A percentile compares a stretch with the other conserved stretches of the same genome.
Conservation (phyloP, 2,329 filamentous ascomycete genomes). For the Fusarium pseudoanthophilum region DNA sequence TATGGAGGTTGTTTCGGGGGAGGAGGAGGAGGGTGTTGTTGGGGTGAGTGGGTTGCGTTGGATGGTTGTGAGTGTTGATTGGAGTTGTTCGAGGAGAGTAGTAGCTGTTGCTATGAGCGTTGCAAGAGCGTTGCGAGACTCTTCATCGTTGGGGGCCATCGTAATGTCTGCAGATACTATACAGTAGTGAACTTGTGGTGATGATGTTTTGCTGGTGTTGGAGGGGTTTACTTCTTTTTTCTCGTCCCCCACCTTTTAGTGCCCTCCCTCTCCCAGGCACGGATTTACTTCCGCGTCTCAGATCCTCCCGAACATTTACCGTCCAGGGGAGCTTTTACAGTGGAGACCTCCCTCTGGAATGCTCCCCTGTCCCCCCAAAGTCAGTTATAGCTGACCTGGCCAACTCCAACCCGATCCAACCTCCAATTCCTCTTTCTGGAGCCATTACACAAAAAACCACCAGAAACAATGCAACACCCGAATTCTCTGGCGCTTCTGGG, state of each 20-base stretch:
- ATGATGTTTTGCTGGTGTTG: constrained; percentile 31
- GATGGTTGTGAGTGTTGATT: constrained; percentile 55
- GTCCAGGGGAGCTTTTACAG: constrained; percentile 38
- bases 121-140: constrained; percentile 53
- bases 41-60: constrained; percentile 42
- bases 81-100: constrained; percentile 55
- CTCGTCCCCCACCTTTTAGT: constrained; percentile 38
- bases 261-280: constrained; percentile 7
- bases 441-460: not conserved
- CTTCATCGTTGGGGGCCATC: constrained; percentile 39
- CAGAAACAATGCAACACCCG: constrained; percentile 59
- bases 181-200: too few relatives aligned
- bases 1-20: constrained; percentile 47
- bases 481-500: constrained; percentile 62
- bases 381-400: constrained; percentile 38
- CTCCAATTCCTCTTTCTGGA: constrained; percentile 7
- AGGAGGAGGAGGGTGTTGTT: constrained; percentile 18
- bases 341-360: constrained; percentile 35
- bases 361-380: not conserved
- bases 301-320: constrained; percentile 34
- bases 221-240: constrained; percentile 42
- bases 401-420: constrained; percentile 17
- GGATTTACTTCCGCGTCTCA: constrained; percentile 17
- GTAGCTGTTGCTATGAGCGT: constrained; percentile 52
- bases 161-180: too few relatives aligned